Percentiles rank a stretch among this genome's conserved stretches.
Evolutionary conservation across 2,329 filamentous ascomycete genomes (phyloP).

Genomic region (Ustilaginoidea virens): DNA sequence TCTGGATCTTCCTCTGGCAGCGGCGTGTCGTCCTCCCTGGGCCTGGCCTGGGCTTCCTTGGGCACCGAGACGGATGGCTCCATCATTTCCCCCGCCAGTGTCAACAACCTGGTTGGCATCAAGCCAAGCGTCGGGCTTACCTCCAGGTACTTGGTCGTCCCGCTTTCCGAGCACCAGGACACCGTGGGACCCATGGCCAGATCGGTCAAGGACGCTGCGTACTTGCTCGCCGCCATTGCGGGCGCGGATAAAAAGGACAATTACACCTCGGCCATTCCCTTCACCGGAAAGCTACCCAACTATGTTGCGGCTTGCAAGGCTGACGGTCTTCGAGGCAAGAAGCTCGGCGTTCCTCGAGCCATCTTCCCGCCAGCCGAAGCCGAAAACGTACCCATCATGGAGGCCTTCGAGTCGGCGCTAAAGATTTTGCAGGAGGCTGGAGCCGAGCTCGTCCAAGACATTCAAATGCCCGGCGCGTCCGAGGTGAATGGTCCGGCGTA

Average conservation of each 20-base stretch:
- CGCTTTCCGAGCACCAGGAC: constrained; percentile 46
- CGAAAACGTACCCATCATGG: not conserved
- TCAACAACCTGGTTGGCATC: constrained; percentile 49
- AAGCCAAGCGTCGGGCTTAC: constrained; percentile 53
- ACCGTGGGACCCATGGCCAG: constrained; percentile 46
- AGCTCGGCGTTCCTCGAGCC: constrained; percentile 51
- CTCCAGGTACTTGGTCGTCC: constrained; percentile 46
- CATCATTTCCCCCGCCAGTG: constrained; percentile 36
- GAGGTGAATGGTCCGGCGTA: constrained; percentile 20
- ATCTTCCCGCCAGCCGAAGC: constrained; percentile 14
- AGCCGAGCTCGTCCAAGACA: constrained; percentile 35
- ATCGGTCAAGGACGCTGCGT: constrained; percentile 47
- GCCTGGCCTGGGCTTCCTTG: constrained; percentile 5
- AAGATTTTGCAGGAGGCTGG: constrained; percentile 35
- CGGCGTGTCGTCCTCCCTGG: constrained; percentile 32
- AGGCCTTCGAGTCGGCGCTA: constrained; percentile 37
- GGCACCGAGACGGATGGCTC: constrained; percentile 39
- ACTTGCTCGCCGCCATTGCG: constrained; percentile 45
- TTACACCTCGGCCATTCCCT: constrained; percentile 45
- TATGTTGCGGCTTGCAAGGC: constrained; percentile 44
- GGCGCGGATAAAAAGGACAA: constrained; percentile 44
- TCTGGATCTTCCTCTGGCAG: constrained; percentile 46
- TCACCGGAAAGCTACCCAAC: constrained; percentile 35
- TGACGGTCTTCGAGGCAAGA: constrained; percentile 35
- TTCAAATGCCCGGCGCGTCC: constrained; percentile 11